phyloP scores from a whole-genome alignment of 2,329 filamentous ascomycete species.

The Sclerotinia glacialis region DNA sequence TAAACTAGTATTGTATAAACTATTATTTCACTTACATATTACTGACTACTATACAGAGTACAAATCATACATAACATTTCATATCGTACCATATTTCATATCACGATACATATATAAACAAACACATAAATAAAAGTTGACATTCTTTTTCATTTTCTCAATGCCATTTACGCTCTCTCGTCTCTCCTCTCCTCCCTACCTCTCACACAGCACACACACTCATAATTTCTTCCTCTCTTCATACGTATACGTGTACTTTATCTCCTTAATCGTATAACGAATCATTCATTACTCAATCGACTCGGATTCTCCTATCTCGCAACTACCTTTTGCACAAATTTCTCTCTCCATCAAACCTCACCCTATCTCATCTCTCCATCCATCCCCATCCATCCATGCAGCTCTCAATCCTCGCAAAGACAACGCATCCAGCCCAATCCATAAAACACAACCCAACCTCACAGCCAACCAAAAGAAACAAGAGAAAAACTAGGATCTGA shows the following conservation, averaged over 20 bases:
- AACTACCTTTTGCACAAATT: background rate
- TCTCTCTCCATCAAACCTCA: background rate
- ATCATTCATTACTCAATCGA: constrained; percentile 1
- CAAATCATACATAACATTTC: too few species aligned
- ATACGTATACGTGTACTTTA: constrained; percentile 8
- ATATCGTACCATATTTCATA: too few species aligned
- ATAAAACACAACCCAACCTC: constrained; percentile 2
- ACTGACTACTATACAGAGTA: too few species aligned
- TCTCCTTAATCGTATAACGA: constrained; percentile 3
- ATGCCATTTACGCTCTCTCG: too few species aligned
- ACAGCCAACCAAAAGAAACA: background rate
- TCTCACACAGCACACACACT: background rate
- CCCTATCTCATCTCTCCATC: background rate
- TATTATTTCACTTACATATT: too few species aligned
- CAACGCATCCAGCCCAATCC: background rate
- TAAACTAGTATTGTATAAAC: too few species aligned
- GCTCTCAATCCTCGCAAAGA: background rate
- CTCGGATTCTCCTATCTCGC: background rate
- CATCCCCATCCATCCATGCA: background rate
- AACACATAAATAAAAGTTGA: too few species aligned
- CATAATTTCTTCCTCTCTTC: background rate
- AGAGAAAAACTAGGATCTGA: background rate
- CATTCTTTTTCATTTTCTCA: too few species aligned
- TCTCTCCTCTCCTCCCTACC: background rate
- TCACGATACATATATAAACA: too few species aligned